Evolutionary conservation across 805 yeast species (phyloP).

Genomic region (Torulaspora maleeae): DNA sequence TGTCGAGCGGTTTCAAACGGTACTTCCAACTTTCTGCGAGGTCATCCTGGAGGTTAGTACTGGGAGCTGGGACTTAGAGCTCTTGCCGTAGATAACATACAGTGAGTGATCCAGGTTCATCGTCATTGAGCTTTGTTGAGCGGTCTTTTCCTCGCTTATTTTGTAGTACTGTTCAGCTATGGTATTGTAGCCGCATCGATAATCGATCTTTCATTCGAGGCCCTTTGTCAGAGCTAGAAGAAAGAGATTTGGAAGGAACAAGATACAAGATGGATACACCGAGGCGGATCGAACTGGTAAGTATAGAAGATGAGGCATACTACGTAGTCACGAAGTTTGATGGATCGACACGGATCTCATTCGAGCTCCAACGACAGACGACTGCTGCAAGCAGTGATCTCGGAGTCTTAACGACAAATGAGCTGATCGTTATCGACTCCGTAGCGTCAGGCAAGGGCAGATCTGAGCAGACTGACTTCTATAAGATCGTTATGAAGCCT

Average conservation of each 20-base stretch:
- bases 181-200: slow-evolving; percentile 1
- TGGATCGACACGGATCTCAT: slow-evolving; percentile 14
- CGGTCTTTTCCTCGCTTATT: background rate
- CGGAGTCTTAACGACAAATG: background rate
- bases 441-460: slow-evolving; percentile 38
- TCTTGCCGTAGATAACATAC: slow-evolving; percentile 11
- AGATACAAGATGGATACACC: background rate
- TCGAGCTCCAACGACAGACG: slow-evolving; percentile 7
- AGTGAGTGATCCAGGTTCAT: slow-evolving; percentile 18
- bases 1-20: slow-evolving; percentile 61
- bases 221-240: background rate
- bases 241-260: background rate
- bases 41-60: slow-evolving; percentile 11
- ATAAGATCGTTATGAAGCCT: slow-evolving; percentile 43
- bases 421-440: slow-evolving; percentile 36
- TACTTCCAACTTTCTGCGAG: slow-evolving; percentile 42
- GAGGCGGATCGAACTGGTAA: slow-evolving; percentile 1
- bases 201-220: background rate
- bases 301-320: slow-evolving; percentile 6
- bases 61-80: too few species aligned
- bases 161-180: background rate
- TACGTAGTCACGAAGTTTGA: slow-evolving; percentile 9
- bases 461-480: slow-evolving; percentile 37
- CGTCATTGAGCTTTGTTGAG: background rate
- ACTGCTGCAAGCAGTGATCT: background rate